These are phyloP conservation scores for Kwoniella sp. DNA, from an alignment of 768 basidiomycete species.

Conservation along the genomic window DNA sequence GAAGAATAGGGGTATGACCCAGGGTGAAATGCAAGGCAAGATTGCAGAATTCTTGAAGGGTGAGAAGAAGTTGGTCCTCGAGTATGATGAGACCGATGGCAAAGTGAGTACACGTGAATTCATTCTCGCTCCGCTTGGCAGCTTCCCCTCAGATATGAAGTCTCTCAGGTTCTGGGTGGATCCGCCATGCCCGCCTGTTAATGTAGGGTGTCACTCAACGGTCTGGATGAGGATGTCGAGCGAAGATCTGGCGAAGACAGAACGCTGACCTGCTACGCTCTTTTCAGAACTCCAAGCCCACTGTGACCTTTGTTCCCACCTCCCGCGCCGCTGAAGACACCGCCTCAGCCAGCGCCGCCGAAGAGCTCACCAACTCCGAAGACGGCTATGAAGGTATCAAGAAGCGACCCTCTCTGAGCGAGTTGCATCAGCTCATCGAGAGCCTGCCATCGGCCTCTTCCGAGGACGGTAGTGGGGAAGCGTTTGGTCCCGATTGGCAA, in stretches of 20 bases:
- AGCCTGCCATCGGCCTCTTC: background rate
- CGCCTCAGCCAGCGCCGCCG: background rate
- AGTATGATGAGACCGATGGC: background rate
- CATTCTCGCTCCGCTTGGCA: too few relatives aligned
- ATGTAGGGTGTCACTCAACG: too few relatives aligned
- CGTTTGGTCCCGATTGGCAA: too few relatives aligned
- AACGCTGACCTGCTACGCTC: background rate
- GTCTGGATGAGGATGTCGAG: too few relatives aligned
- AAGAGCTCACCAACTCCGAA: background rate
- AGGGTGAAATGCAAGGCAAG: background rate
- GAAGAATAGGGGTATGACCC: background rate
- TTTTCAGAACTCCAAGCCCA: background rate
- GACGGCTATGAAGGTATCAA: background rate
- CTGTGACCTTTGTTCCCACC: background rate
- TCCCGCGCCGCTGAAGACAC: background rate
- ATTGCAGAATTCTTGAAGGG: background rate
- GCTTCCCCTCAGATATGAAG: too few relatives aligned
- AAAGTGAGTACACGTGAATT: background rate
- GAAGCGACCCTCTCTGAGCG: background rate
- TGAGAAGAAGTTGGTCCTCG: background rate
- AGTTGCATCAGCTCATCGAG: background rate
- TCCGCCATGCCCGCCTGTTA: too few relatives aligned
- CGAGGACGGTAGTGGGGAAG: background rate
- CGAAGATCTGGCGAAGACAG: too few relatives aligned
- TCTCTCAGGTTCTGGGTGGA: too few relatives aligned